Evolutionary conservation across 2,329 filamentous ascomycete genomes (phyloP).

Genomic region (Colletotrichum endophyticum): DNA sequence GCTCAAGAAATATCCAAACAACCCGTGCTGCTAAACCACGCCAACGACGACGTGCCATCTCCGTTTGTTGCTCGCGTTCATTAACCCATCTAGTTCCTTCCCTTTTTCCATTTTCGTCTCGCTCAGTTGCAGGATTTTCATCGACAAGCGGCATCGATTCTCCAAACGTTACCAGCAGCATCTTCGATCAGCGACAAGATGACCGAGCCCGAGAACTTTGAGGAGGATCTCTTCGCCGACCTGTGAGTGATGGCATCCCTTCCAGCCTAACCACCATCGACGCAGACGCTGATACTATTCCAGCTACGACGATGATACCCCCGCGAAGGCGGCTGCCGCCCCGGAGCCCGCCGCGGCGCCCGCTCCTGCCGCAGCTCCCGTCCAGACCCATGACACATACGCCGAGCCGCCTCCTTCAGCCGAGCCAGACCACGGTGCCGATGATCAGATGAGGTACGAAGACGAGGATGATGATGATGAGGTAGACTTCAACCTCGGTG

Average conservation of each 20-base stretch:
- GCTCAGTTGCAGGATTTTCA: not conserved
- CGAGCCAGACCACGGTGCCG: constrained; percentile 41
- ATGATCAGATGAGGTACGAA: constrained; percentile 46
- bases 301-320: constrained; percentile 73
- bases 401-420: constrained; percentile 28
- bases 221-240: constrained; percentile 95
- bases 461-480: constrained; percentile 61
- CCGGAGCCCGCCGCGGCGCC: constrained; percentile 39
- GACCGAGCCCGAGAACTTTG: constrained; percentile 82
- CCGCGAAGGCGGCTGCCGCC: constrained; percentile 34
- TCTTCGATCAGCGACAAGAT: constrained; percentile 50
- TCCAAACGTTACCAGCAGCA: not conserved
- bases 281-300: not conserved
- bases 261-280: constrained; percentile 24
- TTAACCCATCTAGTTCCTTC: not conserved
- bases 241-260: constrained; percentile 65
- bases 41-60: not conserved
- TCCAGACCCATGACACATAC: constrained; percentile 32
- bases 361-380: constrained; percentile 24
- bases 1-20: constrained; percentile 20
- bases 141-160: not conserved
- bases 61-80: not conserved
- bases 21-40: not conserved
- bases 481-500: constrained; percentile 61
- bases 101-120: not conserved